Evolutionary conservation across 768 basidiomycete genomes (phyloP), one percentile per base, ranked within the genome.

Genomic region (Xerocomellus chrysenteron): DNA sequence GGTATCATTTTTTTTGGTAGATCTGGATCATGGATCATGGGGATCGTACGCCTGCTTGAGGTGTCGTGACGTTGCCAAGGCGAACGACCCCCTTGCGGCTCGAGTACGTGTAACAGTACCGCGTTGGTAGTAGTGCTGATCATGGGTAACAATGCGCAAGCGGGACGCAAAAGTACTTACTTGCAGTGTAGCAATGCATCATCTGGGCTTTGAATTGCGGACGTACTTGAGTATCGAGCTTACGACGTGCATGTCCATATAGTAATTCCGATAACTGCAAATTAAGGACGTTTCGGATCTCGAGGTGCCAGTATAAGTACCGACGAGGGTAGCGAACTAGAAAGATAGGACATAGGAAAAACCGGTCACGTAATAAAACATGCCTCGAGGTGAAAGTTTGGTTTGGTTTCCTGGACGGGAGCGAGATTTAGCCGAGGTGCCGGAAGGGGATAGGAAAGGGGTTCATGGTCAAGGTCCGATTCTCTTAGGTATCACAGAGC

Each of bases 341-440:
- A 32, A 21, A 21, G 42, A 26, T 44, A 33, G 26, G 1, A n/a
- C 11, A 6, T 24, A 19, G 10, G 17, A 19, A 32, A 39, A 17
- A 26, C 30, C 0, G 19, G 7, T 63, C 42, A 62, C 43, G 61
- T 63, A 58, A 62, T 36, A 11, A 14, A 36, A 19, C 4, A 4
- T n/a, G 30, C 45, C 40, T 45, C 57, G 24, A 48, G 46, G 56
- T 52, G 36, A n/a, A 16, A 6, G 24, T 10, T 17, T 36, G 42
- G 44, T 24, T 37, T 36, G n/a, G 9, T 5, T 36, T 46, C 7
- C 41, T n/a, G 44, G 39, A 30, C 62, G 62, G 65, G 40, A 42
- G 50, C 36, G 41, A 46, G 8, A 12, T n/a, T 52, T 37, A 54
- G 30, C 62, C 65, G 65, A 56, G 12, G 13, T 41, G n/a, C 44